These are phyloP conservation scores for Ephemerocybe angulata DNA, from an alignment of 768 basidiomycete genomes.

Conservation along the genomic window DNA sequence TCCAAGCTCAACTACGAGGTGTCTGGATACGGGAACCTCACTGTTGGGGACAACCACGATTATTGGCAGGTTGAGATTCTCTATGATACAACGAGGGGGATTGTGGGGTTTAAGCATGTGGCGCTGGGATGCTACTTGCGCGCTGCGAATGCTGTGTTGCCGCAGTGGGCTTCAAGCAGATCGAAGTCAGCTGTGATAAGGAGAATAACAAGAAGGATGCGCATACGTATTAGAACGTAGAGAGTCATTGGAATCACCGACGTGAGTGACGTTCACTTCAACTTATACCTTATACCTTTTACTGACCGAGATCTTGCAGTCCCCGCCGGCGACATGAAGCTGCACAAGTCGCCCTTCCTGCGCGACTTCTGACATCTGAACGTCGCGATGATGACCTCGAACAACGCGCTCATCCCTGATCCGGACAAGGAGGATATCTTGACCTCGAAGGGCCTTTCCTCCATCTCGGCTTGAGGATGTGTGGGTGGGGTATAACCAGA, in stretches of 20 bases:
- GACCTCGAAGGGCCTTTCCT: constrained; percentile 91
- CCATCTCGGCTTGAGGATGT: constrained; percentile 90
- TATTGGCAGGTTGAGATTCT: constrained; percentile 93
- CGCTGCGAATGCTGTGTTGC: constrained; percentile 84
- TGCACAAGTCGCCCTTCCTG: constrained; percentile 88
- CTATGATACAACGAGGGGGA: constrained; percentile 76
- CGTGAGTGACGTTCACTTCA: constrained; percentile 48
- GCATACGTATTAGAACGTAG: constrained; percentile 98
- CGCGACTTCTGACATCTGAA: constrained; percentile 99
- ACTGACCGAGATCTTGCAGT: constrained; percentile 43
- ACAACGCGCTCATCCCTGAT: constrained; percentile 95
- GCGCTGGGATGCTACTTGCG: constrained; percentile 81
- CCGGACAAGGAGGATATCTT: constrained; percentile 99
- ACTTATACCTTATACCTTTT: not conserved
- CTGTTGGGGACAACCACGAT: constrained; percentile 85
- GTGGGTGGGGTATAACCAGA: constrained; percentile 85
- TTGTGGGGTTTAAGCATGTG: constrained; percentile 74
- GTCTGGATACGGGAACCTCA: constrained; percentile 88
- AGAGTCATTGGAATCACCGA: constrained; percentile 94
- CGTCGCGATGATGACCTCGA: constrained; percentile 99
- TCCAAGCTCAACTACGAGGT: constrained; percentile 90
- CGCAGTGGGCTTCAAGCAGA: constrained; percentile 99
- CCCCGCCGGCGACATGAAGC: constrained; percentile 75
- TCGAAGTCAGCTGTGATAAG: constrained; percentile 92
- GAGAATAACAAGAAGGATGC: constrained; percentile 75